These are phyloP conservation scores for Aspergillus biplanus DNA, from an alignment of 495 filamentous ascomycete genomes.

Conservation along the genomic window DNA sequence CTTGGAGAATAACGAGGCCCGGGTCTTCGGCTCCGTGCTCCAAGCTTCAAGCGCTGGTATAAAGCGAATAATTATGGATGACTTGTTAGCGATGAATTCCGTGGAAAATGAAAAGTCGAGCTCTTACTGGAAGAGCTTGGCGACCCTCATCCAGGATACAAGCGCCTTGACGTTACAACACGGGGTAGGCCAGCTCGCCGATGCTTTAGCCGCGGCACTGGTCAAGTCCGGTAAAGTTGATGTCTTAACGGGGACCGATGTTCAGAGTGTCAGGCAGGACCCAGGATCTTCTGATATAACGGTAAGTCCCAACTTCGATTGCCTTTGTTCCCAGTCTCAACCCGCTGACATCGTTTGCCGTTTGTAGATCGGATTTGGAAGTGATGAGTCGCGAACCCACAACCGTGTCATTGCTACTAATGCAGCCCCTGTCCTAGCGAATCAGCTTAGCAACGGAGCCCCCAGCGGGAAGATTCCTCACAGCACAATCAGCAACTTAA, in stretches of 20 bases:
- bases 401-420: conserved; percentile 75
- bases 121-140: conserved; percentile 21
- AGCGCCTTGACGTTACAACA: conserved; percentile 57
- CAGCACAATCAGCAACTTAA: conserved; percentile 36
- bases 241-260: conserved; percentile 27
- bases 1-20: conserved; percentile 44
- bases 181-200: conserved; percentile 40
- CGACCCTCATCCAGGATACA: conserved; percentile 27
- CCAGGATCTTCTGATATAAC: conserved; percentile 21
- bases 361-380: conserved; percentile 22
- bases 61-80: conserved; percentile 31
- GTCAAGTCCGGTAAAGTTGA: conserved; percentile 35
- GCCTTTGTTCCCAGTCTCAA: neutral
- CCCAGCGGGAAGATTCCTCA: conserved; percentile 21
- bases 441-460: conserved; percentile 22
- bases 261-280: conserved; percentile 26
- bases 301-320: conserved; percentile 19
- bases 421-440: conserved; percentile 44
- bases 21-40: conserved; percentile 28
- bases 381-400: conserved; percentile 36
- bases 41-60: conserved; percentile 10
- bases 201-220: conserved; percentile 32
- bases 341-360: neutral
- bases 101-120: conserved; percentile 14
- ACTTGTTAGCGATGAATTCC: conserved; percentile 30